Evolutionary conservation across 306 rosid genomes (phyloP).

Genomic region (Rosa rugosa): DNA sequence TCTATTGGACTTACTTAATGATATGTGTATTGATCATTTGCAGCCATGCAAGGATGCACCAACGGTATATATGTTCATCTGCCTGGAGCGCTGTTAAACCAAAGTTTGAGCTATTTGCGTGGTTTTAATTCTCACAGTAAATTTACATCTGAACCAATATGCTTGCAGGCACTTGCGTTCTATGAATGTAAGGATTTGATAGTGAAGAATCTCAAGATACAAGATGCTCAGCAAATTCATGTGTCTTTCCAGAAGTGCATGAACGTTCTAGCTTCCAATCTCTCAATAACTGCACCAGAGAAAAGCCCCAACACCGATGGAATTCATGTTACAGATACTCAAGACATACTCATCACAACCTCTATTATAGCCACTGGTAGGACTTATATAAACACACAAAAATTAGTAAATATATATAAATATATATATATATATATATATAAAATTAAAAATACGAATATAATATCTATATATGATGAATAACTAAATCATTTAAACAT

Average conservation of each 20-base stretch:
- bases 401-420: background rate
- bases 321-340: slow-evolving; percentile 63
- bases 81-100: background rate
- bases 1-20: slow-evolving; percentile 6
- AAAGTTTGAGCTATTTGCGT: background rate
- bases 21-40: slow-evolving; percentile 31
- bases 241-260: slow-evolving; percentile 43
- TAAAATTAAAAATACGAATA: too few relatives aligned
- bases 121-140: background rate
- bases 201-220: slow-evolving; percentile 43
- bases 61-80: slow-evolving; percentile 48
- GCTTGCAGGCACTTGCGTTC: slow-evolving; percentile 65
- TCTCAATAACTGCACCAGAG: slow-evolving; percentile 51
- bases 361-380: slow-evolving; percentile 66
- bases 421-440: too few relatives aligned
- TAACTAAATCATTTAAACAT: too few relatives aligned
- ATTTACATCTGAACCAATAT: background rate
- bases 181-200: slow-evolving; percentile 35
- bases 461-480: too few relatives aligned
- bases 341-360: slow-evolving; percentile 53
- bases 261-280: slow-evolving; percentile 42
- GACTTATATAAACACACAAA: background rate
- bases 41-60: slow-evolving; percentile 93
- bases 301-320: slow-evolving; percentile 85
- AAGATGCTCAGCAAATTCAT: slow-evolving; percentile 66